Conservation (phyloP, 352 stramenopile species). For the Globisporangium iwayamae region DNA sequence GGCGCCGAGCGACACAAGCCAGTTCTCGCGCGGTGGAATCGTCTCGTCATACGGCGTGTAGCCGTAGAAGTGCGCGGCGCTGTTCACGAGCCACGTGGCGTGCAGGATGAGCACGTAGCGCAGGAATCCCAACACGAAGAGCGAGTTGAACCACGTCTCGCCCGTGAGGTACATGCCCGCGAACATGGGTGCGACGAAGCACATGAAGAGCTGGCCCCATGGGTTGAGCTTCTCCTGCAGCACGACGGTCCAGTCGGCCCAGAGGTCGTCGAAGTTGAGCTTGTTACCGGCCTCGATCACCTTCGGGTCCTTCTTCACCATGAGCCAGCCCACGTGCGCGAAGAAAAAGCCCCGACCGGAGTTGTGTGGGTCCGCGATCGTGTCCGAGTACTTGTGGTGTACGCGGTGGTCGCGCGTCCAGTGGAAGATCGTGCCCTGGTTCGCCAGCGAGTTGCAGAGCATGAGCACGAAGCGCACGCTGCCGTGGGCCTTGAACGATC, state of each 20-base stretch:
- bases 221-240: conserved; percentile 97
- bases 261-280: conserved; percentile 97
- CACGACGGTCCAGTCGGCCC: conserved; percentile 93
- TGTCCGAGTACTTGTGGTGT: conserved; percentile 99
- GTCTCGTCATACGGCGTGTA: conserved; percentile 95
- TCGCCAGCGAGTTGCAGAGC: conserved; percentile 97
- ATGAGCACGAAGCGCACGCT: conserved; percentile 94
- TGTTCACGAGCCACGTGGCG: conserved; percentile 98
- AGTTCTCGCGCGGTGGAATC: conserved; percentile 96
- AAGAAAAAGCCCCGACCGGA: conserved; percentile 98
- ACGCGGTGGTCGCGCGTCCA: conserved; percentile 98
- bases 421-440: conserved; percentile 98
- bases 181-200: conserved; percentile 94
- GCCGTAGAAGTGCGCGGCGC: conserved; percentile 96
- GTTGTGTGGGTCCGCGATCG: conserved; percentile 92
- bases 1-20: conserved; percentile 93
- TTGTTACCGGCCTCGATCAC: conserved; percentile 90
- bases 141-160: conserved; percentile 94
- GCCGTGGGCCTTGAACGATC: conserved; percentile 93
- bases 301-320: conserved; percentile 96
- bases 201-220: conserved; percentile 98
- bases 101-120: conserved; percentile 95
- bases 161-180: conserved; percentile 83
- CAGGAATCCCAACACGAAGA: conserved; percentile 94
- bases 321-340: conserved; percentile 98